Evolutionary conservation across 1,284 basidiomycete species (phyloP), one percentile per base, ranked within the genome.

Genomic region (Apiotrichum veenhuisii): DNA sequence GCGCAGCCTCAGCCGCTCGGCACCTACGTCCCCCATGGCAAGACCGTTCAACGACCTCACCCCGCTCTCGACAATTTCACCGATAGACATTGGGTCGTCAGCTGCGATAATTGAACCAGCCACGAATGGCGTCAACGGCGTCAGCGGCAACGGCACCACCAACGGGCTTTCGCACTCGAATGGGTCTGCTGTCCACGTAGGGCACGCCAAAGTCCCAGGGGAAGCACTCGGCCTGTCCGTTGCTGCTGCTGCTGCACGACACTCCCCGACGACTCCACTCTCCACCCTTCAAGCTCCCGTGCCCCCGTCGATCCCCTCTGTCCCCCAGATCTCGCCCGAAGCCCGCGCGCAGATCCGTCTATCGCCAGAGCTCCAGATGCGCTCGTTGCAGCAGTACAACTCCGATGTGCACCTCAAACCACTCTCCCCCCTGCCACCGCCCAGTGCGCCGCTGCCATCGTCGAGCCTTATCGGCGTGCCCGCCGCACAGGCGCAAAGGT

Each of bases 21-120:
- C 61, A 0, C 61, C 61, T 12, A 48, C 57, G 23, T 53, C 49
- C 9, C 61, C 61, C 0, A 47, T 54, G 33, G 17, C 36, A 20
- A 42, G 58, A 5, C 46, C 58, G 3, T 27, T 33, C 15, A 22
- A 42, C 20, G 52, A 56, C 12, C 50, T 59, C 30, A 25, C 54
- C 3, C 57, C 61, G 17, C 38, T 62, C n/a, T 55, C 48, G 18
- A 57, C 54, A 12, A 62, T 62, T 18, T 26, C 51, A 3, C 34
- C 59, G 3, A 55, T 61, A 8, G 59, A 61, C 40, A 36, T 61
- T 15, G 49, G 41, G 5, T 37, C 38, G 23, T 40, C 43, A 10
- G 20, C 26, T 26, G 23, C 49, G 4, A 8, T 3, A 26, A 5
- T 34, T 10, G 26, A 30, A 30, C 20, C 43, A 26, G 25, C 25